Evolutionary conservation across 2,329 filamentous ascomycete genomes (phyloP), one percentile per base, ranked within the genome.

Genomic region (Septoria linicola): DNA sequence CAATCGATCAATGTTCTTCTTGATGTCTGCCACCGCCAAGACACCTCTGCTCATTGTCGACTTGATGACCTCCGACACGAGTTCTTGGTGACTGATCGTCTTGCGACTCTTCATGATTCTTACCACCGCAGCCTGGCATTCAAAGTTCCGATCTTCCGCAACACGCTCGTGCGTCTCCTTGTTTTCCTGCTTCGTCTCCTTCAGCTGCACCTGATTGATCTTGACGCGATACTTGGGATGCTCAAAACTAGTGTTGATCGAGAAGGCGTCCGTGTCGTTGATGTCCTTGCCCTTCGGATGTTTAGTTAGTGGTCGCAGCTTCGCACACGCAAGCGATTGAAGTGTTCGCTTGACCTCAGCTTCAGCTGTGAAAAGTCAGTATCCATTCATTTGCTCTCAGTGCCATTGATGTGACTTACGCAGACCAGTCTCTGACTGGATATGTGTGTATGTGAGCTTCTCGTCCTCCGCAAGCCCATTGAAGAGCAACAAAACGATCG

Each of bases 131-230:
- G 93, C 93, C 70, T 99, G 93, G 0, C 91, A 96, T 74, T 99
- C 95, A 64, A 95, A 96, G 66, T 96, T 89, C 43, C 93, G 78
- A 67, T 99, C 93, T 45, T 88, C 87, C 0, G 85, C 85, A 3
- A 99, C 89, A 36, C 89, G 82, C 70, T 96, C 87, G 70, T 97
- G 90, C 1, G 91, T 97, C 63, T 87, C 89, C 71, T 90, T 88
- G 73, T 96, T 96, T 72, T 99, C 93, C 66, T 92, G 87, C 63
- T 87, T 88, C 0, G 93, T 97, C 73, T 99, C 93, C 72, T 93
- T 95, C 43, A 96, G 80, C 72, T 99, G 93, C 62, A 99, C 93
- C 72, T 96, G 92, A 73, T 97, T 99, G 76, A 99, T 96, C 76
- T 99, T 99, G 73, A 99, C 85, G 50, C 90, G 84, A 71, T 88